phyloP scores from a whole-genome alignment of 768 basidiomycete species.

The Hortiboletus campestris region DNA sequence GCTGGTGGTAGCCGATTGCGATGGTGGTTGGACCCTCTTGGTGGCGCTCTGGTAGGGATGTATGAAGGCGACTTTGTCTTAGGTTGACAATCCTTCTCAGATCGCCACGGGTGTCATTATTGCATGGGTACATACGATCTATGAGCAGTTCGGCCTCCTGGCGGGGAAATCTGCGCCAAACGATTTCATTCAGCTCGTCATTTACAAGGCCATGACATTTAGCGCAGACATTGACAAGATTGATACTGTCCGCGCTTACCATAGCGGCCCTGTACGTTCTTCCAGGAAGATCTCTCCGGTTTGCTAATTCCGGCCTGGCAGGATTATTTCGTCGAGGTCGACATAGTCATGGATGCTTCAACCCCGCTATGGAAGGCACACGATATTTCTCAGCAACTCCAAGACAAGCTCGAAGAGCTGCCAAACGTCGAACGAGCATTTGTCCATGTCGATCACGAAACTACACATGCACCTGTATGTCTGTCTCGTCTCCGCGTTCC shows the following conservation, averaged over 20 bases:
- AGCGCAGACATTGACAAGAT: constrained; percentile 80
- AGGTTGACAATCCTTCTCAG: constrained; percentile 35
- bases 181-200: constrained; percentile 86
- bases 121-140: constrained; percentile 75
- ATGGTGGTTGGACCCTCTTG: constrained; percentile 85
- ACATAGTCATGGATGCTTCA: constrained; percentile 87
- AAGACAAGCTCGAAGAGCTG: constrained; percentile 85
- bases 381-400: constrained; percentile 78
- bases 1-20: constrained; percentile 73
- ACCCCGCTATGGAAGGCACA: constrained; percentile 91
- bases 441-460: constrained; percentile 94
- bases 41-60: constrained; percentile 64
- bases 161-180: constrained; percentile 92
- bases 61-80: not conserved
- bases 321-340: constrained; percentile 94
- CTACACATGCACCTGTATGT: constrained; percentile 68
- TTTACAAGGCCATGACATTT: constrained; percentile 90
- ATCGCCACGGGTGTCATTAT: constrained; percentile 77
- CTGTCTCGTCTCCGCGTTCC: not conserved
- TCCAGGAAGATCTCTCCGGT: not conserved
- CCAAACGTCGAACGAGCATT: constrained; percentile 92
- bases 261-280: constrained; percentile 69
- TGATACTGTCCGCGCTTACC: constrained; percentile 92
- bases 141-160: constrained; percentile 78
- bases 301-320: constrained; percentile 25